A percentile compares a stretch with the other conserved stretches of the same genome.
Conservation (phyloP, 345 rosid species). For the Eutrema yunnanense region DNA sequence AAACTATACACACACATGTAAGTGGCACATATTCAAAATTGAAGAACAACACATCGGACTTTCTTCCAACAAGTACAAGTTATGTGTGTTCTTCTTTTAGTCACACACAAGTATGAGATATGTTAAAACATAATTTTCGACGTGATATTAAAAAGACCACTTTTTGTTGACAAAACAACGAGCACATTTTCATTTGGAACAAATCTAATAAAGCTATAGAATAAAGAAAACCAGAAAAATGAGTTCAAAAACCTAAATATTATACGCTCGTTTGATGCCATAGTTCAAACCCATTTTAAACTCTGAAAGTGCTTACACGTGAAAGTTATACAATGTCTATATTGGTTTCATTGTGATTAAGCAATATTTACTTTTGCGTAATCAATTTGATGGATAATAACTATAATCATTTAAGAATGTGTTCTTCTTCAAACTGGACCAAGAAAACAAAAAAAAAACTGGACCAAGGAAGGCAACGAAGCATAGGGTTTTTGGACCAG, state of each 20-base stretch:
- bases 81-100: slow-evolving; percentile 10
- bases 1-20: neutral
- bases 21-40: neutral
- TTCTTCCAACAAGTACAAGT: slow-evolving; percentile 6
- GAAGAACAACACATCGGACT: neutral
- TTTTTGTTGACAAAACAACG: neutral
- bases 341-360: neutral
- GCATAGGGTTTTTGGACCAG: neutral
- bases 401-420: slow-evolving; percentile 1
- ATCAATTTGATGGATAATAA: slow-evolving; percentile 1
- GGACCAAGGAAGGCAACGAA: slow-evolving; percentile 19
- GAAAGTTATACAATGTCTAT: neutral
- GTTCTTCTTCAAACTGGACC: slow-evolving; percentile 8
- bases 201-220: neutral
- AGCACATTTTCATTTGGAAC: neutral
- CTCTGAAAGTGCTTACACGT: slow-evolving; percentile 19
- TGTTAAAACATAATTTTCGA: neutral
- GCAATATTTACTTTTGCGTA: neutral
- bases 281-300: slow-evolving; percentile 6
- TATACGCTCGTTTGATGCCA: neutral
- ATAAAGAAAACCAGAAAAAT: slow-evolving; percentile 2
- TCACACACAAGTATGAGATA: slow-evolving; percentile 6
- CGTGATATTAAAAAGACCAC: neutral
- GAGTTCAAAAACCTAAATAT: slow-evolving; percentile 8
- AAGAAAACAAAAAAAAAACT: neutral